Base-by-base conservation (phyloP, 768 basidiomycete genomes). In the Russula abietina region DNA sequence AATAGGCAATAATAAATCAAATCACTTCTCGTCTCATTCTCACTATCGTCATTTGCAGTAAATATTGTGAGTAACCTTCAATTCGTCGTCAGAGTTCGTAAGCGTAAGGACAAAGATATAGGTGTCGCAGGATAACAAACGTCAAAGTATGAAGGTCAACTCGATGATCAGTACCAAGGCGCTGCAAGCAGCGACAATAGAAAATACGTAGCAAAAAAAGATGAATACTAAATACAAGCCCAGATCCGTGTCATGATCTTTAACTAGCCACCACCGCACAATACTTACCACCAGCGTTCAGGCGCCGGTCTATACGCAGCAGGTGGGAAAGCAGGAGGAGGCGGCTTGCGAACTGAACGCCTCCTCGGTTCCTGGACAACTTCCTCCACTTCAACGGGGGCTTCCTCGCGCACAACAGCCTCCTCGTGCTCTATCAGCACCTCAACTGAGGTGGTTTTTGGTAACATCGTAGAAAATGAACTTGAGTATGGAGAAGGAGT, bases 381-480 rank as follows among this genome's bases (percentile, higher is more conserved):
- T 49, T 79, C 79, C 66, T 79, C 77, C n/a, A 48, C 57, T 16
- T 39, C 55, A 39, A 78, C 52, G 48, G 75, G 70, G 51, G 75
- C 69, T 55, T 74, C 73, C 53, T 69, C 77, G 32, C 73, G 70
- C 36, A 65, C 58, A 64, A 62, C 55, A 48, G 64, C 28, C 17
- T 72, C 72, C 14, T 86, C 84, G 59, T 91, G 88, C 39, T 85
- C 83, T 45, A 85, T 69, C 46, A 87, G 65, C 38, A 77, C 78
- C 66, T 84, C 87, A 28, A 91, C 77, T 14, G 87, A 82, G 16
- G 89, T 91, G 28, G 90, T 92, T 64, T 83, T 83, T 19, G 88
- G 89, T 71, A 83, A 66, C 6, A 79, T 78, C n/a, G 84, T 78
- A 8, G 81, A 80, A 39, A 82, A 79, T 11, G 81, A 77, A n/a